Base-by-base conservation (phyloP, 257 asterid genomes). In the Gynochthodes officinalis region DNA sequence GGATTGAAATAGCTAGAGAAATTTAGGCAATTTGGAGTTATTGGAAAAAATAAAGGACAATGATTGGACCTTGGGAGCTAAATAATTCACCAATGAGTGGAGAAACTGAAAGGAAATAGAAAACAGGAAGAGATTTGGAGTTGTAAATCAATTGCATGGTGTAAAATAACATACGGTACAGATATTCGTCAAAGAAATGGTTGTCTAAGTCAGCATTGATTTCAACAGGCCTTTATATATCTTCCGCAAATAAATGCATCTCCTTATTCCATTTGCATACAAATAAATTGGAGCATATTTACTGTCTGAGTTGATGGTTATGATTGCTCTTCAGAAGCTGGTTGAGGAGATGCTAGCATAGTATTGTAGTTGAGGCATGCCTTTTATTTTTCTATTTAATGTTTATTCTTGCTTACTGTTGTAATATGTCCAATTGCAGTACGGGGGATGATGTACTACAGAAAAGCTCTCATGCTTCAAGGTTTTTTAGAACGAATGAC, bases 371-470 rank as follows among this genome's bases (percentile, higher is more conserved):
- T 25, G 27, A 23, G 50, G 71, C 69, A 37, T 75, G 72, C 28
- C 76, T 78, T 61, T 58, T 61, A 44, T 43, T 73, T 57, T 44
- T 71, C 58, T 63, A 27, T 65, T 65, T 16, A 50, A 46, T 46
- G 43, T 60, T 63, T 35, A 70, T 73, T 69, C 68, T 40, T 73
- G 73, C 80, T 80, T 74, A 76, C 75, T 27, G 46, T 50, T 64
- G 58, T 52, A 59, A 43, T 61, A 71, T 73, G 72, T 82, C 73
- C 54, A 57, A 52, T 35, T 82, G 77, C 90, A 95, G 99, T 95
- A 72, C 96, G 99, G 69, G 99, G 99, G 72, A 95, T 95, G 98
- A 95, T 95, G 99, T 95, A 95, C 88, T 95, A 95, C 80, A 84
- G 99, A 83, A 95, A 95, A 81, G 99, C 99, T 57, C 89, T 95